phyloP scores from a whole-genome alignment of 163 green algal genomes.

The Scenedesmus sp. region DNA sequence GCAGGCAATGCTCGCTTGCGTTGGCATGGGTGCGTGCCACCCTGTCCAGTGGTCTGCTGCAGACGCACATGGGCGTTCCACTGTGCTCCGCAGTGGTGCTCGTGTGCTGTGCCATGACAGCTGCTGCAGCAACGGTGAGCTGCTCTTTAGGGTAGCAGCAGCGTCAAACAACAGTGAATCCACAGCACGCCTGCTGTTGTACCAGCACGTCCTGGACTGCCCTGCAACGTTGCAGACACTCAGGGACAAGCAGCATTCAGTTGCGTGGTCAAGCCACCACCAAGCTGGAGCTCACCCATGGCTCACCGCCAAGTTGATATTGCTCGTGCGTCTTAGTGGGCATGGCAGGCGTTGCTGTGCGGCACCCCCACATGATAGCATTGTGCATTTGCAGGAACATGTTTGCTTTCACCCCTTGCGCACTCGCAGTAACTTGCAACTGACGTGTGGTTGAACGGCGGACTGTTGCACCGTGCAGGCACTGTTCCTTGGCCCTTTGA shows the following conservation, averaged over 20 bases:
- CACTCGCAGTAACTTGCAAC: neutral
- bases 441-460: neutral
- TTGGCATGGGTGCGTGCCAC: neutral
- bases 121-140: slow-evolving; percentile 24
- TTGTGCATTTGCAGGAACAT: too few relatives aligned
- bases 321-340: too few relatives aligned
- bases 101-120: neutral
- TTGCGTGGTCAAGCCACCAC: too few relatives aligned
- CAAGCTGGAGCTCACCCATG: too few relatives aligned
- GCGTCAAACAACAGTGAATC: neutral
- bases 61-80: slow-evolving; percentile 28
- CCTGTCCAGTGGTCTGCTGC: neutral
- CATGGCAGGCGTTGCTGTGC: too few relatives aligned
- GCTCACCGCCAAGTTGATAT: too few relatives aligned
- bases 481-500: slow-evolving; percentile 66
- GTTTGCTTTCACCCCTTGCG: too few relatives aligned
- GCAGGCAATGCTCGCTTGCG: neutral
- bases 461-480: neutral
- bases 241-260: too few relatives aligned
- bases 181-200: neutral
- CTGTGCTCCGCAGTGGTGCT: neutral
- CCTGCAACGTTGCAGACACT: too few relatives aligned
- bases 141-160: neutral
- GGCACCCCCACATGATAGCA: too few relatives aligned
- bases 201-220: too few relatives aligned